phyloP scores from a whole-genome alignment of 352 stramenopile genomes.

The Phytophthora megakarya region DNA sequence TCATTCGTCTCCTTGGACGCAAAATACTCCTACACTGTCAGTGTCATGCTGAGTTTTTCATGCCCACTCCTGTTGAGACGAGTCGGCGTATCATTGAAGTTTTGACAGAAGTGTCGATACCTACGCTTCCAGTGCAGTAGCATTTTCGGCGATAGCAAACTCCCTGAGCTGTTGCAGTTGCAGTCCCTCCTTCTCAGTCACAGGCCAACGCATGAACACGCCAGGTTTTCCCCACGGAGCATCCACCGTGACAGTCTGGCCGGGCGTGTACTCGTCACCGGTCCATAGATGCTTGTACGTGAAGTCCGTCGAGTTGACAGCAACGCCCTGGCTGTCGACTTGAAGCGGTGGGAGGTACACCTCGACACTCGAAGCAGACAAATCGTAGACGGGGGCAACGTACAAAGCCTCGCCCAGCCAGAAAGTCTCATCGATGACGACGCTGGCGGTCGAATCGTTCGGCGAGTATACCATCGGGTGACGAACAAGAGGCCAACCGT shows the following conservation, averaged over 20 bases:
- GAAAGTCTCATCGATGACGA: slow-evolving; percentile 34
- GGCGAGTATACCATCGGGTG: slow-evolving; percentile 33
- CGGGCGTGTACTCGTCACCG: slow-evolving; percentile 20
- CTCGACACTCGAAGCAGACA: slow-evolving; percentile 23
- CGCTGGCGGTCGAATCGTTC: slow-evolving; percentile 18
- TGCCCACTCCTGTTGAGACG: background rate
- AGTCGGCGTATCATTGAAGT: background rate
- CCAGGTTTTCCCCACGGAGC: slow-evolving; percentile 25
- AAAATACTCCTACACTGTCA: no score
- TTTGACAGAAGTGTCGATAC: slow-evolving; percentile 7
- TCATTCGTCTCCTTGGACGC: no score
- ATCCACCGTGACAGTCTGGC: slow-evolving; percentile 27
- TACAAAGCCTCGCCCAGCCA: slow-evolving; percentile 36
- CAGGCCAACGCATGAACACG: slow-evolving; percentile 34
- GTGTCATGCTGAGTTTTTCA: background rate
- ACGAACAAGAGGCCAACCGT: slow-evolving; percentile 32
- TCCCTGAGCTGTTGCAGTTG: slow-evolving; percentile 27
- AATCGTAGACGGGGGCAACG: slow-evolving; percentile 35
- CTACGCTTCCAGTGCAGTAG: slow-evolving; percentile 12
- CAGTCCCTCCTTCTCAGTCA: slow-evolving; percentile 32
- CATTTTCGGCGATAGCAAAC: slow-evolving; percentile 29
- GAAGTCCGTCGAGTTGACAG: slow-evolving; percentile 21
- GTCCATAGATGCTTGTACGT: slow-evolving; percentile 32
- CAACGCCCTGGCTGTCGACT: slow-evolving; percentile 24
- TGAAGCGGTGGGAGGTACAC: slow-evolving; percentile 36